Conservation (phyloP, 768 basidiomycete species). For the Macrolepiota albuminosa region DNA sequence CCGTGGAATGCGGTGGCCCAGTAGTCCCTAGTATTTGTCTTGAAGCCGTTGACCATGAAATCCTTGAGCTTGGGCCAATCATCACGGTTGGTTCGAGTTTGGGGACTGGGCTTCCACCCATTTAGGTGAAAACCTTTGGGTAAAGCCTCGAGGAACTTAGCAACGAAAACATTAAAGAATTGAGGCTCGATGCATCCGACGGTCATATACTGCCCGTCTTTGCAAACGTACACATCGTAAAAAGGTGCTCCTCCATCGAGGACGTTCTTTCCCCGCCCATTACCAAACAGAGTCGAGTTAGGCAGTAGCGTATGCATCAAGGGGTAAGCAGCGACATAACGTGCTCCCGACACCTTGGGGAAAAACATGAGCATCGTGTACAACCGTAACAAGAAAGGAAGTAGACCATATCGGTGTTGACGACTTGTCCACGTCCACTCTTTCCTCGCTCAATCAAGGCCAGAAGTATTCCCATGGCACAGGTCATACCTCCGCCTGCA, state of each 20-base stretch:
- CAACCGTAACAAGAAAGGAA: not conserved
- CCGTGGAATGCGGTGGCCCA: constrained; percentile 70
- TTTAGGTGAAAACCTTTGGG: constrained; percentile 37
- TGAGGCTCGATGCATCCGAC: constrained; percentile 73
- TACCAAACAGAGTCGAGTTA: constrained; percentile 31
- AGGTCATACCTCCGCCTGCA: constrained; percentile 74
- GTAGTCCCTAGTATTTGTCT: constrained; percentile 52
- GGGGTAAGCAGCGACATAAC: constrained; percentile 73
- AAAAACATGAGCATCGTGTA: not conserved
- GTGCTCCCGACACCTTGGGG: constrained; percentile 67
- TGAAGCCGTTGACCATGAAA: constrained; percentile 65
- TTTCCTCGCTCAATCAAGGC: constrained; percentile 64
- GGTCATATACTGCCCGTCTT: constrained; percentile 71
- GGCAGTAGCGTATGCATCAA: constrained; percentile 42
- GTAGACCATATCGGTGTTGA: constrained; percentile 71
- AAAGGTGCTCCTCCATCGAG: constrained; percentile 79
- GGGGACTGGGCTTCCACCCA: constrained; percentile 52
- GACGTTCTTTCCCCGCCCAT: constrained; percentile 48
- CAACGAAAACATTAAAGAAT: constrained; percentile 63
- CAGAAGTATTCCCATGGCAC: constrained; percentile 67
- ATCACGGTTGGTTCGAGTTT: constrained; percentile 38
- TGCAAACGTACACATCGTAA: constrained; percentile 70
- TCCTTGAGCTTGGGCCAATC: constrained; percentile 54
- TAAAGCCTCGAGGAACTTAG: constrained; percentile 46
- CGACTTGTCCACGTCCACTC: constrained; percentile 69